Base-by-base conservation (phyloP, 2,329 filamentous ascomycete species). In the Penicillium sp. region DNA sequence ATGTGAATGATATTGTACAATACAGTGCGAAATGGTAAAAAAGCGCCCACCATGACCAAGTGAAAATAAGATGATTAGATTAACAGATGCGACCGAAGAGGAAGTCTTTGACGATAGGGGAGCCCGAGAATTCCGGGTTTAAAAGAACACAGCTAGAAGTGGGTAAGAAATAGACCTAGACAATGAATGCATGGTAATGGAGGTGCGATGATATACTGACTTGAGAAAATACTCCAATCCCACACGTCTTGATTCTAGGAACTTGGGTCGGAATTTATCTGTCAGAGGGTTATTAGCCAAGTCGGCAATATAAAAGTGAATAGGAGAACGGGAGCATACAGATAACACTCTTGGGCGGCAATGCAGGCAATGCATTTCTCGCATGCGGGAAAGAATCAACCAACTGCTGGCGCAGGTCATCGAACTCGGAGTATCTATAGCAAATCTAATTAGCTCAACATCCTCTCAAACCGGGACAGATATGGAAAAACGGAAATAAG, bases 141-240 rank as follows among this genome's bases (percentile, higher is more conserved):
- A 97, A 77, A 62, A 97, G 77, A 58, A 97, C 87, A 76, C 92
- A 97, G 70, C 91, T 96, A 69, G 9, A 56, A 61, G 53, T 1
- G 26, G 19, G n/a, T 51, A 2, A 50, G 51, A 56, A 53, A 47
- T 36, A 36, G 46, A 38, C 16, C 30, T 14, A 40, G 25, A 48
- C 5, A 14, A 51, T 47, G 45, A 16, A 35, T 8, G 25, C 19
- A 35, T 26, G 16, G 33, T 10, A 26, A 45, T 31, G 11, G 10
- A 8, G 5, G 1, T 11, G 9, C 19, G 49, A 36, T 10, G 19
- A 5, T 5, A 28, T 17, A 79, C 88, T 58, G 77, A 96, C 91
- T 96, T 96, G 52, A 99, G 78, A 71, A 97, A 99, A 71, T 97
- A 96, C 69, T 90, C 87, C 56, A 99, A 78, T 6, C 92, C 93